Evolutionary conservation across 2,329 filamentous ascomycete species (phyloP).

Genomic region (Ceratocystis huliohia): DNA sequence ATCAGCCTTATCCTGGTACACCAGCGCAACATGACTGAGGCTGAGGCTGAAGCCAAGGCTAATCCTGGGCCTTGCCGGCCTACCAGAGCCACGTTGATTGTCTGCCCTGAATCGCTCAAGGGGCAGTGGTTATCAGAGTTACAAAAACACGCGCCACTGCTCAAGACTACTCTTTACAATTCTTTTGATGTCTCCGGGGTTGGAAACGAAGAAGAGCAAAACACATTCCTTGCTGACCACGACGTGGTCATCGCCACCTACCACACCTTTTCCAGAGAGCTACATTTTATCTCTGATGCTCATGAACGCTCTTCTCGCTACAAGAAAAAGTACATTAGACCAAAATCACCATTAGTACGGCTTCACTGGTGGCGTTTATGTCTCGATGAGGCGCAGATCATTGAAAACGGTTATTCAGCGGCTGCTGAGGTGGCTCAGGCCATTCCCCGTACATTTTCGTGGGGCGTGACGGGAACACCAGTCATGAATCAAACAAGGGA

Average conservation of each 20-base stretch:
- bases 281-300: slow-evolving; percentile 60
- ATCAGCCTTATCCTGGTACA: slow-evolving; percentile 58
- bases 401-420: slow-evolving; percentile 75
- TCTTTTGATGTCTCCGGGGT: slow-evolving; percentile 30
- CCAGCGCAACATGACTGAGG: slow-evolving; percentile 19
- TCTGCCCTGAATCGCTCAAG: slow-evolving; percentile 44
- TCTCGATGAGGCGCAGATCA: slow-evolving; percentile 75
- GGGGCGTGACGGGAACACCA: slow-evolving; percentile 87
- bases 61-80: slow-evolving; percentile 36
- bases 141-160: slow-evolving; percentile 42
- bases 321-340: slow-evolving; percentile 50
- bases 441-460: slow-evolving; percentile 74
- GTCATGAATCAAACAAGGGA: slow-evolving; percentile 67
- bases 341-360: slow-evolving; percentile 63
- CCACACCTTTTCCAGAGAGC: slow-evolving; percentile 60
- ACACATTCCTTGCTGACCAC: slow-evolving; percentile 36
- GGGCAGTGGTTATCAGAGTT: slow-evolving; percentile 52
- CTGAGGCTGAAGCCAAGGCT: slow-evolving; percentile 24
- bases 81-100: slow-evolving; percentile 47
- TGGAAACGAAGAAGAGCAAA: slow-evolving; percentile 29
- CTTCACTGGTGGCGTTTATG: slow-evolving; percentile 81
- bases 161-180: slow-evolving; percentile 45
- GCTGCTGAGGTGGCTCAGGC: slow-evolving; percentile 67
- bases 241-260: slow-evolving; percentile 55
- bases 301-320: slow-evolving; percentile 57